Evolutionary conservation across 139 green algal genomes (phyloP).

Genomic region (Picochlorum sp.): DNA sequence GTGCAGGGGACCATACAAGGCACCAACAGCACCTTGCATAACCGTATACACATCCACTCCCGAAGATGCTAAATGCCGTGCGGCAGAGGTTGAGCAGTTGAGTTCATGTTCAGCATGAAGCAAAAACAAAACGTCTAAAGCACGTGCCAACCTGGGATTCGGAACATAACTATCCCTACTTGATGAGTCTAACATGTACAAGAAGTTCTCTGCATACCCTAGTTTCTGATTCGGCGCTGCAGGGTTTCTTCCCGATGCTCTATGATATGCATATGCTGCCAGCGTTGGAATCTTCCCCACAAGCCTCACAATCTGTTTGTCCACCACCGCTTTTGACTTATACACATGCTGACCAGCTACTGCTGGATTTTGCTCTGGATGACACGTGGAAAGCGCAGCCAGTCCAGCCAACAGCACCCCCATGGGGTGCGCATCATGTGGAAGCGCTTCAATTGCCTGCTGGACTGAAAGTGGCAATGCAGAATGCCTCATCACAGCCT

Average conservation of each 20-base stretch:
- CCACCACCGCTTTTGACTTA: constrained; percentile 70
- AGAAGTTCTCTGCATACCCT: constrained; percentile 82
- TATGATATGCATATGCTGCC: constrained; percentile 89
- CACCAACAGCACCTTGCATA: constrained; percentile 68
- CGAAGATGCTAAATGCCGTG: constrained; percentile 60
- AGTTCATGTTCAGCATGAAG: constrained; percentile 98
- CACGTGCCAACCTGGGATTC: constrained; percentile 66
- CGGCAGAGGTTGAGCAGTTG: constrained; percentile 91
- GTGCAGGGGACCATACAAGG: constrained; percentile 95
- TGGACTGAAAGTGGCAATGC: constrained; percentile 69
- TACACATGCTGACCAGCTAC: constrained; percentile 85
- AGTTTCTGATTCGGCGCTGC: constrained; percentile 74
- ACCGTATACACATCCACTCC: constrained; percentile 94
- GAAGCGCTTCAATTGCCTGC: constrained; percentile 57
- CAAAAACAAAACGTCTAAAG: constrained; percentile 94
- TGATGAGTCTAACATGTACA: constrained; percentile 93
- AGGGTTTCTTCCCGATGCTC: constrained; percentile 62
- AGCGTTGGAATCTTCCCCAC: constrained; percentile 80
- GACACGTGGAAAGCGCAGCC: constrained; percentile 65
- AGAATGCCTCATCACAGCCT: constrained; percentile 76
- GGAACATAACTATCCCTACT: constrained; percentile 60
- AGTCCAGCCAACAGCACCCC: constrained; percentile 71
- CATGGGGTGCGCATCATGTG: constrained; percentile 92
- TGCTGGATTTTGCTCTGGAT: constrained; percentile 90
- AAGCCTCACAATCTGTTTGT: constrained; percentile 95